Conservation (phyloP, 257 asterid species). For the Paulownia fortunei region DNA sequence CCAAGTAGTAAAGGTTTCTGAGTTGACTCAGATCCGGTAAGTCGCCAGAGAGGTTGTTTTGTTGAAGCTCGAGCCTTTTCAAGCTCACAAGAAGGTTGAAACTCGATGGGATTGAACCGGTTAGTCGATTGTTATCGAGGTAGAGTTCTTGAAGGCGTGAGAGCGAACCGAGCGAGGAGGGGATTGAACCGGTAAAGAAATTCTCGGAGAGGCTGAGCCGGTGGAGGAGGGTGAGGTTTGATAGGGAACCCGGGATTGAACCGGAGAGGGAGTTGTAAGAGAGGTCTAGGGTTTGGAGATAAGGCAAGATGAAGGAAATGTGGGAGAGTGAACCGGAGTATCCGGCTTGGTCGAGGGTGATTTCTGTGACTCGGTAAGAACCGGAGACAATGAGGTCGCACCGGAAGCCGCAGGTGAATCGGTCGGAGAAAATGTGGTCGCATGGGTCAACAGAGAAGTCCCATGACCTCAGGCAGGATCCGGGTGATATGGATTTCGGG, state of each 20-base stretch:
- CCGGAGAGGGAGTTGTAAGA: slow-evolving; percentile 30
- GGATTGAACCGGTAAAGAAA: slow-evolving; percentile 21
- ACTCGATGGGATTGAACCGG: slow-evolving; percentile 23
- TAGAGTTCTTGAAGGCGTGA: slow-evolving; percentile 13
- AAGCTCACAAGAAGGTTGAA: slow-evolving; percentile 19
- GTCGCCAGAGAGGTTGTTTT: slow-evolving; percentile 20
- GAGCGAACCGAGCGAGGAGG: slow-evolving; percentile 8
- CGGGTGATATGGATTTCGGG: slow-evolving; percentile 22
- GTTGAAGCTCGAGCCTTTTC: slow-evolving; percentile 31
- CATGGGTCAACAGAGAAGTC: slow-evolving; percentile 38
- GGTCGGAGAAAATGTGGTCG: slow-evolving; percentile 24
- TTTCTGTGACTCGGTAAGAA: background rate
- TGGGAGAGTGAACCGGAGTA: slow-evolving; percentile 22
- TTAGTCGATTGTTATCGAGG: slow-evolving; percentile 21
- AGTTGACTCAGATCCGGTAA: slow-evolving; percentile 30
- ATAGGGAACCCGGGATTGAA: slow-evolving; percentile 9
- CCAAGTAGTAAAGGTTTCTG: slow-evolving; percentile 22
- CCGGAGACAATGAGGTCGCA: slow-evolving; percentile 8
- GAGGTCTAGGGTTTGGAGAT: slow-evolving; percentile 19
- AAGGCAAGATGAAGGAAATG: slow-evolving; percentile 1
- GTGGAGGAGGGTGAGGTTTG: slow-evolving; percentile 27
- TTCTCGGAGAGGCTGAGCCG: slow-evolving; percentile 27
- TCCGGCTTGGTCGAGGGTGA: slow-evolving; percentile 26
- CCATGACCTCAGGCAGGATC: slow-evolving; percentile 42
- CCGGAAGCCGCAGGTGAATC: slow-evolving; percentile 21